A percentile compares a stretch with the other conserved stretches of the same genome.
phyloP scores from a whole-genome alignment of 148 eudicot genomes.

The Polygonum maritimum region DNA sequence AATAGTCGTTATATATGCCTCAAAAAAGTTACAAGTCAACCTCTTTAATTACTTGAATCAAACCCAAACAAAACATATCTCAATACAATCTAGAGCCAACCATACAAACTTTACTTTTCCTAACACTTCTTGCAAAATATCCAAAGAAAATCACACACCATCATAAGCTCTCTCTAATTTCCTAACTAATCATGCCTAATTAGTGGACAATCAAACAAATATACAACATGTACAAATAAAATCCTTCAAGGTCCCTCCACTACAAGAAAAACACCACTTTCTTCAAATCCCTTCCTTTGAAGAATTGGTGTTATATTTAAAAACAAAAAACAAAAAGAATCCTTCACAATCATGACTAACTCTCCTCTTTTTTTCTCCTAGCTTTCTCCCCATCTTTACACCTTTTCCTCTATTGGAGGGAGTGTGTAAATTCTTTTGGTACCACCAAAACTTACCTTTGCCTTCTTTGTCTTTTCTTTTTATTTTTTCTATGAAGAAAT shows the following conservation, averaged over 20 bases:
- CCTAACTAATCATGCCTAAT: constrained; percentile 29
- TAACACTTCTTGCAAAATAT: background rate
- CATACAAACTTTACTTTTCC: background rate
- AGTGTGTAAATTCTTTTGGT: constrained; percentile 16
- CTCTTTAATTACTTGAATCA: background rate
- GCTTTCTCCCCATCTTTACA: background rate
- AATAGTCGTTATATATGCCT: background rate
- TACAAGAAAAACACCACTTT: constrained; percentile 15
- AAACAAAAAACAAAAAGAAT: background rate
- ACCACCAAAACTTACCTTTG: constrained; percentile 18
- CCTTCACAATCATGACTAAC: constrained; percentile 1
- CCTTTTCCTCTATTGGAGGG: constrained; percentile 23
- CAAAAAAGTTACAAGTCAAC: background rate
- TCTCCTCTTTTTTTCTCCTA: background rate
- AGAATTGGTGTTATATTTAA: background rate
- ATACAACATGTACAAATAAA: constrained; percentile 30
- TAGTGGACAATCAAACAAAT: constrained; percentile 25
- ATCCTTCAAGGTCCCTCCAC: constrained; percentile 22
- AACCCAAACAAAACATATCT: background rate
- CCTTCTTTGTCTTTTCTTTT: background rate
- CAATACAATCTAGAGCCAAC: constrained; percentile 1
- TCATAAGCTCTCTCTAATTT: constrained; percentile 13
- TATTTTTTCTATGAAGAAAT: background rate
- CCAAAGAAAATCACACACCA: constrained; percentile 18
- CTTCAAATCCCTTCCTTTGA: background rate